phyloP scores from a whole-genome alignment of 768 basidiomycete species.

The Termitomyces titanicus region DNA sequence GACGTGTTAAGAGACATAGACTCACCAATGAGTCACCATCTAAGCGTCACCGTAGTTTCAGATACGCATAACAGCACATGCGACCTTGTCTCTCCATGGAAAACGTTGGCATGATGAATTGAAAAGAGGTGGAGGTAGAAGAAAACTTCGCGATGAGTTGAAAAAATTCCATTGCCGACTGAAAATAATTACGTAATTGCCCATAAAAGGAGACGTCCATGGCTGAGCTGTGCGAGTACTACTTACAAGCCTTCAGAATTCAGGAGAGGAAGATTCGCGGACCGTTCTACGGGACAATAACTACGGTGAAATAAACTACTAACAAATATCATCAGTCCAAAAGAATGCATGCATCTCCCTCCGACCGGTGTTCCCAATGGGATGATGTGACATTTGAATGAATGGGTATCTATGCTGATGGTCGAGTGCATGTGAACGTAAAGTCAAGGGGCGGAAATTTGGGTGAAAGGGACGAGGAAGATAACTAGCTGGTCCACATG shows the following conservation, averaged over 20 bases:
- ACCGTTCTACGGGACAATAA: slow-evolving; percentile 15
- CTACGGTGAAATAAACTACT: neutral
- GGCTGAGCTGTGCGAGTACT: too few relatives aligned
- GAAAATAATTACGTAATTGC: slow-evolving; percentile 3
- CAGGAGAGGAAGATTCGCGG: neutral
- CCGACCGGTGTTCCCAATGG: neutral
- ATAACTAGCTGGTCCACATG: slow-evolving; percentile 12
- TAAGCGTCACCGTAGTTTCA: neutral
- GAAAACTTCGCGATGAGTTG: too few relatives aligned
- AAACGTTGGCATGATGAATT: neutral
- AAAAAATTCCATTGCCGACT: too few relatives aligned
- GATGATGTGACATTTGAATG: slow-evolving; percentile 7
- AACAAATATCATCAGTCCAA: neutral
- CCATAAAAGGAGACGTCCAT: neutral
- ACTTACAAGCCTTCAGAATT: too few relatives aligned
- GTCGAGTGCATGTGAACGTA: slow-evolving; percentile 7
- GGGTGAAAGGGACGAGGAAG: neutral
- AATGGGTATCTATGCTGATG: slow-evolving; percentile 20
- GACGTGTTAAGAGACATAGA: neutral
- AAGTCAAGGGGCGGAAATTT: neutral
- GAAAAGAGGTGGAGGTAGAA: too few relatives aligned
- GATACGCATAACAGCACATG: neutral
- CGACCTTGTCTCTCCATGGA: neutral
- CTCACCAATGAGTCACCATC: slow-evolving; percentile 3
- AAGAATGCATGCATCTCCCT: slow-evolving; percentile 5